phyloP scores from a whole-genome alignment of 192 early-diverging fungal genomes.

The Tieghemiomyces parasiticus region DNA sequence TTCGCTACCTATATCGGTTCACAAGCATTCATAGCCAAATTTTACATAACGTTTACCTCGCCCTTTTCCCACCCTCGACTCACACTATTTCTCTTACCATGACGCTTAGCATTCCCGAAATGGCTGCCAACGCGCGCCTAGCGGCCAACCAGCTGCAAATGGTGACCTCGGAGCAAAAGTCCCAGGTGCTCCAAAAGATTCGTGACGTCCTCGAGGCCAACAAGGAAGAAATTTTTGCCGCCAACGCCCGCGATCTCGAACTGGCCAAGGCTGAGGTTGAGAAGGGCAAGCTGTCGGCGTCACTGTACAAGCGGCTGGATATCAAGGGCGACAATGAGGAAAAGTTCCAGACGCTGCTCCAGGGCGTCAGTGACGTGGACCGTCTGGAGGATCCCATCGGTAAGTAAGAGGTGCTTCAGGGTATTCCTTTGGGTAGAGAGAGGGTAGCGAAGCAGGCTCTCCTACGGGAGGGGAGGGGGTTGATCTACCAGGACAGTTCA shows the following conservation, averaged over 20 bases:
- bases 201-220: conserved; percentile 44
- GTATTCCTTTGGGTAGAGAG: neutral
- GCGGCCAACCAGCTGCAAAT: conserved; percentile 61
- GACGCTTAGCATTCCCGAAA: conserved; percentile 12
- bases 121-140: conserved; percentile 44
- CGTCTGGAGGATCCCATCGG: conserved; percentile 72
- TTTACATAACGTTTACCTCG: no score
- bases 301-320: conserved; percentile 82
- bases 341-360: conserved; percentile 74
- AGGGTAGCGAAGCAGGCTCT: neutral
- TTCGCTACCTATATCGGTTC: no score
- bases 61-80: no score
- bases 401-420: neutral
- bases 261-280: conserved; percentile 51
- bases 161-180: conserved; percentile 57
- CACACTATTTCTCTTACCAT: conserved; percentile 4
- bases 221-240: conserved; percentile 51
- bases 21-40: no score
- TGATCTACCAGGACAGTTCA: neutral
- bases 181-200: conserved; percentile 54
- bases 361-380: conserved; percentile 83
- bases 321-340: conserved; percentile 51
- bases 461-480: neutral
- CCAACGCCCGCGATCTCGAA: conserved; percentile 63
- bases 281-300: conserved; percentile 49